Percentiles rank a stretch among this genome's conserved stretches.
phyloP scores from a whole-genome alignment of 2,329 filamentous ascomycete genomes.

The Diplocarpon mali region DNA sequence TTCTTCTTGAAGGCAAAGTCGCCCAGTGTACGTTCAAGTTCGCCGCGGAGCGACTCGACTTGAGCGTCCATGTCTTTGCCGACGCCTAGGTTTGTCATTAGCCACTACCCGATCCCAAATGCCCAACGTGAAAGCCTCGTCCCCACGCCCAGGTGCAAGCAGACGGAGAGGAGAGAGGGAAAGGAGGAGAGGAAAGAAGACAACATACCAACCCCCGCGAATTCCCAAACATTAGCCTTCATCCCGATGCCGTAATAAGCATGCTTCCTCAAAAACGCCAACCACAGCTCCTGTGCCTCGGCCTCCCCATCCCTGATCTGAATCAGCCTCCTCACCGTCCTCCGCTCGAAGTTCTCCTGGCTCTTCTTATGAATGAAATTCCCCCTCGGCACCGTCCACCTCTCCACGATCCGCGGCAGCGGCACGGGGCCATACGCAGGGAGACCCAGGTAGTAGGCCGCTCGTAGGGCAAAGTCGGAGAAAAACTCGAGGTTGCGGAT shows the following conservation, averaged over 20 bases:
- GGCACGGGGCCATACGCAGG: slow-evolving; percentile 78
- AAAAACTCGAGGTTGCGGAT: slow-evolving; percentile 89
- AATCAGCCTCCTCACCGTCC: slow-evolving; percentile 75
- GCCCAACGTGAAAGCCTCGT: too few species aligned
- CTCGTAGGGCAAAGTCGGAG: slow-evolving; percentile 84
- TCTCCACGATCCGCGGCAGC: slow-evolving; percentile 74
- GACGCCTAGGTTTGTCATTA: slow-evolving; percentile 31
- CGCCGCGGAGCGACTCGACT: slow-evolving; percentile 32
- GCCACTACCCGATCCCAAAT: not conserved
- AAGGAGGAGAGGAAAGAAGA: not conserved
- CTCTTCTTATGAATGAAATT: slow-evolving; percentile 96
- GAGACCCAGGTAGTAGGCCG: slow-evolving; percentile 86
- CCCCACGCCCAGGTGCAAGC: too few species aligned
- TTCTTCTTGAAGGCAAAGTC: slow-evolving; percentile 43
- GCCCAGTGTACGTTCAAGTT: slow-evolving; percentile 41
- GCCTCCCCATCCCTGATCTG: slow-evolving; percentile 88
- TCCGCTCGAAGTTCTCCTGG: slow-evolving; percentile 94
- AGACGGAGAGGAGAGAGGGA: too few species aligned
- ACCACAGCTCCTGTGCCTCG: slow-evolving; percentile 81
- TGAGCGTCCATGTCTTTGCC: slow-evolving; percentile 41
- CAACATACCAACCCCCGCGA: slow-evolving; percentile 55
- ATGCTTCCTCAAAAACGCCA: slow-evolving; percentile 85
- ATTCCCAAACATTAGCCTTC: slow-evolving; percentile 97
- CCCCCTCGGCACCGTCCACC: slow-evolving; percentile 84
- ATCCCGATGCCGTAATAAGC: slow-evolving; percentile 94